phyloP scores from a whole-genome alignment of 768 basidiomycete genomes.

The Tricholoma saponaceum region DNA sequence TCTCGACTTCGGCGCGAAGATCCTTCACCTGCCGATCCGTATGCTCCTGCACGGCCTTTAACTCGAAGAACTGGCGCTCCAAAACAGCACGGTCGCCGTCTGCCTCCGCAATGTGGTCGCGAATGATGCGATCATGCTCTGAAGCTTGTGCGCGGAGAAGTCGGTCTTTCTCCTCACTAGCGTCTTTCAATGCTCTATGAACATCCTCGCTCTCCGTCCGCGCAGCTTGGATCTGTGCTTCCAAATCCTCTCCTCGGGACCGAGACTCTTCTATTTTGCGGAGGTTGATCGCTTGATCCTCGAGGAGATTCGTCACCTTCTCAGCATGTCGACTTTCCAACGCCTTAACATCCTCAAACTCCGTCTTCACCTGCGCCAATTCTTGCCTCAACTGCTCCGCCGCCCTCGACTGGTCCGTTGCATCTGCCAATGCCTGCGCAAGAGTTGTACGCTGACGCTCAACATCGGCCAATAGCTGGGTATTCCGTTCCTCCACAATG shows the following conservation, averaged over 20 bases:
- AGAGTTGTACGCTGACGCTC: constrained; percentile 53
- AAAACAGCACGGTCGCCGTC: constrained; percentile 92
- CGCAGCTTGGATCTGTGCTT: constrained; percentile 68
- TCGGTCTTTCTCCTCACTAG: constrained; percentile 75
- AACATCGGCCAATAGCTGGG: constrained; percentile 49
- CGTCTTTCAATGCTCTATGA: constrained; percentile 60
- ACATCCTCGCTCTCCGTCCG: constrained; percentile 71
- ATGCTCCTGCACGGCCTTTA: constrained; percentile 59
- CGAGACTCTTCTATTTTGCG: constrained; percentile 74
- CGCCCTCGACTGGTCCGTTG: constrained; percentile 57
- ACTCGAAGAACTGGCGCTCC: constrained; percentile 80
- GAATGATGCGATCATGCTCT: constrained; percentile 60
- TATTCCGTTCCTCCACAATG: constrained; percentile 62
- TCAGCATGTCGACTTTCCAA: constrained; percentile 61
- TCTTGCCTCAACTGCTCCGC: constrained; percentile 62
- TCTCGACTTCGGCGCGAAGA: constrained; percentile 52
- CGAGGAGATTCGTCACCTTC: constrained; percentile 62
- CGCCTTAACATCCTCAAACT: constrained; percentile 65
- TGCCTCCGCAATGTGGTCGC: constrained; percentile 89
- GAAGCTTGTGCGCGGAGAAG: constrained; percentile 69
- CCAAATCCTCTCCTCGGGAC: constrained; percentile 67
- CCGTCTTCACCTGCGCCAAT: constrained; percentile 52
- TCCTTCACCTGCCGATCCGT: constrained; percentile 62
- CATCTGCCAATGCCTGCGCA: constrained; percentile 58
- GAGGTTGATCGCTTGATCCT: constrained; percentile 72